phyloP scores from a whole-genome alignment of 345 rosid species.

The Carallia brachiata region DNA sequence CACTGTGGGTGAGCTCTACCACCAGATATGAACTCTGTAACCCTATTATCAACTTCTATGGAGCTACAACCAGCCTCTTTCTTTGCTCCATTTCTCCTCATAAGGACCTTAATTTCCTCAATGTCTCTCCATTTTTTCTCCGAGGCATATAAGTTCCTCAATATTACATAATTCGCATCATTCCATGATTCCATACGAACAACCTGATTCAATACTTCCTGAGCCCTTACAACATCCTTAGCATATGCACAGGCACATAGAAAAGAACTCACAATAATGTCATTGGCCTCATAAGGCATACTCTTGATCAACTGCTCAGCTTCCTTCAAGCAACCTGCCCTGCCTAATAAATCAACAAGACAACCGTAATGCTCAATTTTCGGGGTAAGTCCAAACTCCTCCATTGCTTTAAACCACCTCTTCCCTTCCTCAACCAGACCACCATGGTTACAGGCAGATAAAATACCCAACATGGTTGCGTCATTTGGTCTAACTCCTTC shows the following conservation, averaged over 20 bases:
- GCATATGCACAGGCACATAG: constrained; percentile 58
- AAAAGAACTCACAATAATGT: constrained; percentile 64
- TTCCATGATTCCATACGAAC: constrained; percentile 44
- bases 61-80: constrained; percentile 72
- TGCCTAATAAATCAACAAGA: constrained; percentile 66
- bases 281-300: constrained; percentile 69
- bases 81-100: constrained; percentile 59
- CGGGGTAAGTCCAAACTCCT: constrained; percentile 41
- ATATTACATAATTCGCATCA: constrained; percentile 59
- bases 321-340: constrained; percentile 59
- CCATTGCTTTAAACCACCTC: constrained; percentile 61
- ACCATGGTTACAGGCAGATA: constrained; percentile 79
- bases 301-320: constrained; percentile 56
- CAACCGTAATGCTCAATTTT: constrained; percentile 78
- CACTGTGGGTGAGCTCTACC: constrained; percentile 41
- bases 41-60: constrained; percentile 51
- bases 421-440: constrained; percentile 75
- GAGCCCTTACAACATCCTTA: constrained; percentile 52
- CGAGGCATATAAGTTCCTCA: constrained; percentile 67
- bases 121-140: constrained; percentile 63
- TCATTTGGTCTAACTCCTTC: constrained; percentile 57
- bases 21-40: constrained; percentile 66
- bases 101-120: constrained; percentile 46
- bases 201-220: constrained; percentile 42
- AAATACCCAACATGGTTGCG: constrained; percentile 56